Evolutionary conservation across 257 asterid species (phyloP), one percentile per base, ranked within the genome.

Genomic region (Solanum stenotomum): DNA sequence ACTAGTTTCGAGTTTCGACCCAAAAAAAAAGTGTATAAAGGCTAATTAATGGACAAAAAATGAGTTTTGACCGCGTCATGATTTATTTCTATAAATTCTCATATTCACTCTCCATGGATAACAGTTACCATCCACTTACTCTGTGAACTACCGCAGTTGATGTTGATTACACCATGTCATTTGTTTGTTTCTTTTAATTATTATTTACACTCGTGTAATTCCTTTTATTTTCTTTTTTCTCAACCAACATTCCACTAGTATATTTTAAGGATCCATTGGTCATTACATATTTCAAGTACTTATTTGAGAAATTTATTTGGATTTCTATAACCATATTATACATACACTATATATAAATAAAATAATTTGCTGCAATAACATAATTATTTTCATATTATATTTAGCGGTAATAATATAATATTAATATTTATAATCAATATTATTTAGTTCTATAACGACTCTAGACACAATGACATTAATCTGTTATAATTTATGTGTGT

Each of bases 61-160:
- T 1, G 11, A 86, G 83, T 71, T 44, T 72, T 86, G 84, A 86
- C 88, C 74, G 27, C 61, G 59, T 85, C 83, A 2, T 85, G 15
- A n/a, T n/a, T 78, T 20, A 78, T 13, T 78, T 78, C 23, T 40
- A 56, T 0, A 27, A 40, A 4, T 25, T 22, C 20, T 37, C 83
- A 74, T 34, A 34, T 6, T 31, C 13, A 71, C 7, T 29, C 40
- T 20, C 46, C 31, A 75, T 7, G 52, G 10, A 35, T 22, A 22
- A 14, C 29, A 75, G 18, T 75, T 75, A 75, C 42, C 85, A 46
- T 38, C 44, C 44, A 46, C 85, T 78, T 1, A 20, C n/a, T 20
- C 11, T 18, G 11, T 42, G 85, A 25, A 79, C 67, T 82, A 29
- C 70, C 85, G 85, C 85, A 4, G 29, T 49, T 82, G 18, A 27